Evolutionary conservation across 495 filamentous ascomycete species (phyloP), one percentile per base, ranked within the genome.

Genomic region (Evansstolkia leycettana): DNA sequence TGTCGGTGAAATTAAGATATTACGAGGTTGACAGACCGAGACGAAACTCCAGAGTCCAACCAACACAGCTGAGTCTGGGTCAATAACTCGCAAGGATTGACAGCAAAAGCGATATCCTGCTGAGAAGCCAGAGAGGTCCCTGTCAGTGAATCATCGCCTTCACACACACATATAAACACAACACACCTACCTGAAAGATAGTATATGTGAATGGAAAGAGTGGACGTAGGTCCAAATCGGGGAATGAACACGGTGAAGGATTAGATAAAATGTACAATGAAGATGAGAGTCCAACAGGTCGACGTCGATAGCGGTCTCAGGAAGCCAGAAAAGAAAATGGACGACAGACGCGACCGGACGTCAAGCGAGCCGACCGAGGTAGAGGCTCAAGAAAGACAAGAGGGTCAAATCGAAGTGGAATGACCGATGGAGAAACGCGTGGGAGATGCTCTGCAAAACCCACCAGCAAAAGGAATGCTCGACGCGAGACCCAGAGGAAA

Each of bases 381-480:
- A 9, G 12, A 3, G 15, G 2, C 20, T 15, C 9, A 33, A 35
- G 26, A 15, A 33, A 33, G 6, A 31, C 17, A 17, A 33, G 11
- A 7, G 1, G 14, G 30, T 16, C 28, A 14, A 26, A n/a, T n/a
- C 29, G 13, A 19, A 17, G 17, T 13, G 7, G 15, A 47, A 32
- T 32, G 35, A 42, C 38, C 9, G 38, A 39, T 32, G 38, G 47
- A 40, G 45, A 45, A 41, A 44, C 23, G 26, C 28, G 38, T 34
- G 44, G 55, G 59, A 54, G 47, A 55, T 67, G 64, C 64, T 57
- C 64, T 64, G 62, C 64, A 67, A 54, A 44, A 50, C 57, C 60
- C 50, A 52, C 41, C 28, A 31, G 43, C 50, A 45, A 35, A 50
- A 46, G 47, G 36, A 34, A 46, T 19, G 39, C 44, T 46, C 26